These are phyloP conservation scores for Boletus pseudopeckii DNA, from an alignment of 768 basidiomycete genomes.

Conservation along the genomic window DNA sequence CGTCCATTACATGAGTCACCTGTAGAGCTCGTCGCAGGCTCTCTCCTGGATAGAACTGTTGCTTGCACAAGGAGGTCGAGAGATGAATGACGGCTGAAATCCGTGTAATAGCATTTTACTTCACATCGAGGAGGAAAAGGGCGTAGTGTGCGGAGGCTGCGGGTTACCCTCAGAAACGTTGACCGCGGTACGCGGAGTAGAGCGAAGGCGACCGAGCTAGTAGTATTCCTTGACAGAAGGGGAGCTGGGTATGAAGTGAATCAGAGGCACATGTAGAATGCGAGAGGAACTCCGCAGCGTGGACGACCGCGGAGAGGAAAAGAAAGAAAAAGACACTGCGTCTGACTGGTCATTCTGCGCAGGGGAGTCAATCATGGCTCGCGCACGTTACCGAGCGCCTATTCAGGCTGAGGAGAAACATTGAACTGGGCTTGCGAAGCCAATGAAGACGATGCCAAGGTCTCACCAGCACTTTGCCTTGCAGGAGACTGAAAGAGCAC, in stretches of 20 bases:
- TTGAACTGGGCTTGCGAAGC: neutral
- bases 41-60: slow-evolving; percentile 40
- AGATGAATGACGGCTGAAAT: slow-evolving; percentile 24
- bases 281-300: slow-evolving; percentile 23
- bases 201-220: slow-evolving; percentile 10
- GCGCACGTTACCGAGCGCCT: slow-evolving; percentile 10
- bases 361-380: slow-evolving; percentile 3
- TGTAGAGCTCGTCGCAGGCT: slow-evolving; percentile 74
- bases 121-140: neutral
- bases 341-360: slow-evolving; percentile 27
- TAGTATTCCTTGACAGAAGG: slow-evolving; percentile 28
- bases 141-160: no score
- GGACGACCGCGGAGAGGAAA: slow-evolving; percentile 20
- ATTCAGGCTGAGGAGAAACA: slow-evolving; percentile 14
- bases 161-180: neutral
- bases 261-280: neutral
- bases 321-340: slow-evolving; percentile 11
- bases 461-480: slow-evolving; percentile 26
- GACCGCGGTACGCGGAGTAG: slow-evolving; percentile 3
- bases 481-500: slow-evolving; percentile 59
- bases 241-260: slow-evolving; percentile 26
- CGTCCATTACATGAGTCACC: slow-evolving; percentile 80
- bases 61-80: slow-evolving; percentile 56
- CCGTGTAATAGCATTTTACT: slow-evolving; percentile 26
- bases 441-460: slow-evolving; percentile 8